phyloP scores from a whole-genome alignment of 1,284 basidiomycete genomes.

The Rugosomyces carneus region DNA sequence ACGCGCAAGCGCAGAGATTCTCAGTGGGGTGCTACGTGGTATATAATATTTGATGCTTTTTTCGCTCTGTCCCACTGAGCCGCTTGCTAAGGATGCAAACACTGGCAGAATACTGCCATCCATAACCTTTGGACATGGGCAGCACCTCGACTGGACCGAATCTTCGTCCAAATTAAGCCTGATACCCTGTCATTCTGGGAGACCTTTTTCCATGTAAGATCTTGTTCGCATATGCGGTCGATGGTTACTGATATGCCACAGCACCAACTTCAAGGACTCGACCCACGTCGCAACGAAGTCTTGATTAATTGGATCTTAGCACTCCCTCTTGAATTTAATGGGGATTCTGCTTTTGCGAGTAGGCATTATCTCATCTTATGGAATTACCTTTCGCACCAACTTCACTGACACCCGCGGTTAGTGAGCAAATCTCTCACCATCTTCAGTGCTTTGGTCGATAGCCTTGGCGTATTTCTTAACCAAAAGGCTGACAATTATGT shows the following conservation, averaged over 20 bases:
- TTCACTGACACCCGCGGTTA: conserved; percentile 22
- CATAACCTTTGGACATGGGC: conserved; percentile 81
- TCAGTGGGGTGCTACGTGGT: conserved; percentile 73
- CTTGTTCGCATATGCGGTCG: conserved; percentile 5
- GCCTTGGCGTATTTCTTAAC: conserved; percentile 57
- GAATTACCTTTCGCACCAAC: conserved; percentile 9
- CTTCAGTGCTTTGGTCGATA: conserved; percentile 54
- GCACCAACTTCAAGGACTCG: conserved; percentile 67
- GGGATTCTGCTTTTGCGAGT: conserved; percentile 75
- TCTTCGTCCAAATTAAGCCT: conserved; percentile 78
- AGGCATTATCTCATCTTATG: conserved; percentile 22
- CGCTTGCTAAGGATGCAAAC: conserved; percentile 63
- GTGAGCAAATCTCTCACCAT: conserved; percentile 66
- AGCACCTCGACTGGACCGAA: conserved; percentile 56
- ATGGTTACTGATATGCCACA: conserved; percentile 26
- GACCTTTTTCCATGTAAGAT: conserved; percentile 50
- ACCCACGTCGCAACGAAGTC: conserved; percentile 79
- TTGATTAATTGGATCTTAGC: conserved; percentile 78
- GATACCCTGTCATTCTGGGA: conserved; percentile 80
- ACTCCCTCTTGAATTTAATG: conserved; percentile 76
- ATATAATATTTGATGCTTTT: neutral
- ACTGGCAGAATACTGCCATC: conserved; percentile 71
- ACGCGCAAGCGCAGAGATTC: conserved; percentile 82
- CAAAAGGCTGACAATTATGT: conserved; percentile 64
- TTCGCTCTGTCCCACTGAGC: neutral